Conservation (phyloP, 768 basidiomycete species). For the Collybia nuda region DNA sequence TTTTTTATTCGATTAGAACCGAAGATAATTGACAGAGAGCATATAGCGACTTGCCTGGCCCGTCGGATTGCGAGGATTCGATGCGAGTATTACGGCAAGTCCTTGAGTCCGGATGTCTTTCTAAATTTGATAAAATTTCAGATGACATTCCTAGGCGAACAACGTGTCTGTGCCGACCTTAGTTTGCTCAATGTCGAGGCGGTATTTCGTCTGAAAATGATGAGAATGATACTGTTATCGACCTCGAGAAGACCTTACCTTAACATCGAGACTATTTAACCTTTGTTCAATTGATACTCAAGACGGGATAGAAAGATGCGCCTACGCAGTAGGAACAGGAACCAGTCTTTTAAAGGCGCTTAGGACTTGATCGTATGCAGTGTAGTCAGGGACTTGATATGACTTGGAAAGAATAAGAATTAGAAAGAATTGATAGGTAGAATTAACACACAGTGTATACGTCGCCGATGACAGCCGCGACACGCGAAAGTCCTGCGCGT, state of each 20-base stretch:
- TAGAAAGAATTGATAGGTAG: slow-evolving; percentile 2
- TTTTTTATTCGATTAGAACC: not conserved
- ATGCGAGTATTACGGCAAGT: slow-evolving; percentile 80
- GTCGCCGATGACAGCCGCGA: slow-evolving; percentile 90
- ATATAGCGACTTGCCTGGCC: slow-evolving; percentile 62
- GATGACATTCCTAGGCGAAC: slow-evolving; percentile 17
- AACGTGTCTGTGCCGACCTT: slow-evolving; percentile 43
- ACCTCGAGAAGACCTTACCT: slow-evolving; percentile 18
- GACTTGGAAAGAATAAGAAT: slow-evolving; percentile 41
- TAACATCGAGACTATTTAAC: slow-evolving; percentile 30
- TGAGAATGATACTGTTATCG: no score
- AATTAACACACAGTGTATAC: slow-evolving; percentile 66
- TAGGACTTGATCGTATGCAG: slow-evolving; percentile 82
- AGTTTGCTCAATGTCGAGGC: slow-evolving; percentile 76
- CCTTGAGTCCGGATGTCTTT: slow-evolving; percentile 84
- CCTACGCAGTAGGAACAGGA: slow-evolving; percentile 87
- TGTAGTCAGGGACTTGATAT: slow-evolving; percentile 92
- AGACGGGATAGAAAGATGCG: slow-evolving; percentile 8
- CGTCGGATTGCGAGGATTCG: slow-evolving; percentile 96
- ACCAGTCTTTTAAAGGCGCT: slow-evolving; percentile 87
- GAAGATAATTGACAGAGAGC: not conserved
- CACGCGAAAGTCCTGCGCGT: slow-evolving; percentile 82
- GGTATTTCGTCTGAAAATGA: slow-evolving; percentile 55
- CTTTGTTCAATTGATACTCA: slow-evolving; percentile 15
- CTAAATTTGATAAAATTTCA: slow-evolving; percentile 43